Base-by-base conservation (phyloP, 2,329 filamentous ascomycete species). In the Cucurbitaria berberidis region DNA sequence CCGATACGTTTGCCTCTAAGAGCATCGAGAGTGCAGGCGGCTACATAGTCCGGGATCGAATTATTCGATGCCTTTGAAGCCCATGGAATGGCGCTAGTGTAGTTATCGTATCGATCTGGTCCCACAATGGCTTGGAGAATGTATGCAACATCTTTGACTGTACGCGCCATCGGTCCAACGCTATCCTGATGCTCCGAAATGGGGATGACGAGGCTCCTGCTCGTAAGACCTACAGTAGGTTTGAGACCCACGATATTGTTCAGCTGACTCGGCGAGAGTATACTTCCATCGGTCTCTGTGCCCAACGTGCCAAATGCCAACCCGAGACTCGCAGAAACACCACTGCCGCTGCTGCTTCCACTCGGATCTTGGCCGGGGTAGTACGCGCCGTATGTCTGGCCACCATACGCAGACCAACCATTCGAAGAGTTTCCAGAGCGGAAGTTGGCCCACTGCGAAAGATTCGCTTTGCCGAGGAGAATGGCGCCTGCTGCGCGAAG, bases 401-500 rank as follows among this genome's bases (percentile, higher is more conserved):
- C 87, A 7, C 85, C 85, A 53, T 84, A 78, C 0, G 86, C 82
- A 40, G 82, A 85, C 87, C 87, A 90, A 5, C 87, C 87, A 51
- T 84, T 84, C 10, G 76, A 82, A 4, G 77, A 78, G 62, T 86
- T 88, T 9, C 66, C 67, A 3, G 82, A 84, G 9, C 88, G 78
- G 48, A 77, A 86, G 60, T 87, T 86, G 2, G 84, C 84, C 85
- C 86, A 89, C 66, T 89, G 82, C 1, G 81, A 85, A 24, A 89
- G 67, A 50, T 86, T 87, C 0, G 85, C 76, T 72, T 90, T 89
- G 41, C 87, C 88, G 0, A 90, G 77, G 36, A 90, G 82, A 36
- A 90, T 77, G 1, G 81, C 84, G 2, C 87, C 87, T 1, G 84
- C 83, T 49, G 81, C 74, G 48, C 86, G 79, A 5, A 90, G 78